These are phyloP conservation scores for Globisporangium acanthophoron DNA, from an alignment of 352 stramenopile species.

Conservation along the genomic window DNA sequence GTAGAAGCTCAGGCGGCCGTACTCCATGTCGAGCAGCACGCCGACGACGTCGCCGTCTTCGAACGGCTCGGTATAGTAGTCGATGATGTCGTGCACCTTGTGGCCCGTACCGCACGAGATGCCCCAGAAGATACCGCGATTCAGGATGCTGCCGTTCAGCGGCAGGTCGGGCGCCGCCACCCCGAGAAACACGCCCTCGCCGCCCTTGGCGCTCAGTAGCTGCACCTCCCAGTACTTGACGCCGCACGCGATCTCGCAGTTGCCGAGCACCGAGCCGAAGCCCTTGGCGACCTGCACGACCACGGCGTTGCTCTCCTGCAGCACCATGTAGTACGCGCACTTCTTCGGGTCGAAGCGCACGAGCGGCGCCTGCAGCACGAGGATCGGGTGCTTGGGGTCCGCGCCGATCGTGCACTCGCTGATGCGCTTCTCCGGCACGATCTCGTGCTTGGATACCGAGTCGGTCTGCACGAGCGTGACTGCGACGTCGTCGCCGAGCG, in stretches of 20 bases:
- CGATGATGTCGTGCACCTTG: constrained; percentile 70
- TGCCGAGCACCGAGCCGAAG: constrained; percentile 57
- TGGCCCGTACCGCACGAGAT: constrained; percentile 70
- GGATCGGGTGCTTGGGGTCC: constrained; percentile 54
- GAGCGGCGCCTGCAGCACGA: constrained; percentile 62
- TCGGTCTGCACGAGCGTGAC: constrained; percentile 72
- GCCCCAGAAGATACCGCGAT: constrained; percentile 65
- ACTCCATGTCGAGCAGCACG: constrained; percentile 73
- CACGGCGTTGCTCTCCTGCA: constrained; percentile 46
- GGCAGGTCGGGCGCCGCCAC: constrained; percentile 47
- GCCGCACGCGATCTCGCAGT: constrained; percentile 43
- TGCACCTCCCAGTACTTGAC: constrained; percentile 85
- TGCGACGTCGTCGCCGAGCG: constrained; percentile 43
- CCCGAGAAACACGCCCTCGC: constrained; percentile 71
- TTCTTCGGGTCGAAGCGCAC: constrained; percentile 62
- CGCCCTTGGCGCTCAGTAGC: constrained; percentile 36
- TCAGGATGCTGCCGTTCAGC: constrained; percentile 54
- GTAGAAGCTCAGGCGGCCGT: constrained; percentile 70
- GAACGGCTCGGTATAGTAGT: constrained; percentile 70
- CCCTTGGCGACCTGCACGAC: constrained; percentile 60
- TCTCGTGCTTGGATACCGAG: constrained; percentile 67
- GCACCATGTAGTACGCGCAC: constrained; percentile 44
- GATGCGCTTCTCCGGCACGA: constrained; percentile 43
- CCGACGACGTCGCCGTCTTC: constrained; percentile 71
- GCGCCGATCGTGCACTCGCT: constrained; percentile 65